Base-by-base conservation (phyloP, 306 rosid genomes). In the Rosa rugosa region DNA sequence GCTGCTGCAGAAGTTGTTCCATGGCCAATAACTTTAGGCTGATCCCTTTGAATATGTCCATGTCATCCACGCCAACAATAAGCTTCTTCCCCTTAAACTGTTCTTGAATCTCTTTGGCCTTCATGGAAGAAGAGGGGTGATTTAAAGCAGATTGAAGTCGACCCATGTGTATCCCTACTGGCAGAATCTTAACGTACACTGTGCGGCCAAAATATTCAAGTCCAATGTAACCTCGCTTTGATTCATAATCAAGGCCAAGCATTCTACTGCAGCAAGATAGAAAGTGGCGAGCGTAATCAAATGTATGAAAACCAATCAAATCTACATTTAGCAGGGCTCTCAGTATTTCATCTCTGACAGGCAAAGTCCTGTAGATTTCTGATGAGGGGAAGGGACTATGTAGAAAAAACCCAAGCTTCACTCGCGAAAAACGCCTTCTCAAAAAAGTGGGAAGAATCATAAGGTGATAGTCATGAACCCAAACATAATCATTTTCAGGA, bases 401-500 rank as follows among this genome's bases (percentile, higher is more conserved):
- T 42, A 92, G 97, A 85, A 92, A 94, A 72, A 92, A 94, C 17
- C 97, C 98, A 31, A 92, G 92, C 90, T 88, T 90, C 63, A 92
- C 86, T 57, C 92, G 84, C 44, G 54, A 79, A 70, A 62, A 86
- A 49, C 86, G 86, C 81, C 86, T 90, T 38, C 98, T 82, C 75
- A 94, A 80, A 84, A 94, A 90, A 20, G 98, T 89, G 27, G 98
- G 98, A 69, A 94, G 94, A 79, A 92, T 89, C 97, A 92, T 90
- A n/a, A 94, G 97, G 82, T 94, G 98, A 71, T 89, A 94, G 71
- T 94, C 98, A 81, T 94, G 97, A 85, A 94, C 83, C 98, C 97
- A 94, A 9, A 94, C 97, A 82, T 51, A 91, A 72, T 94, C 97
- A 42, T 84, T 80, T 85, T 85, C 94, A 1, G 91, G 86, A 86